phyloP scores from a whole-genome alignment of 192 early-diverging fungal species.

The Lunasporangiospora selenospora region DNA sequence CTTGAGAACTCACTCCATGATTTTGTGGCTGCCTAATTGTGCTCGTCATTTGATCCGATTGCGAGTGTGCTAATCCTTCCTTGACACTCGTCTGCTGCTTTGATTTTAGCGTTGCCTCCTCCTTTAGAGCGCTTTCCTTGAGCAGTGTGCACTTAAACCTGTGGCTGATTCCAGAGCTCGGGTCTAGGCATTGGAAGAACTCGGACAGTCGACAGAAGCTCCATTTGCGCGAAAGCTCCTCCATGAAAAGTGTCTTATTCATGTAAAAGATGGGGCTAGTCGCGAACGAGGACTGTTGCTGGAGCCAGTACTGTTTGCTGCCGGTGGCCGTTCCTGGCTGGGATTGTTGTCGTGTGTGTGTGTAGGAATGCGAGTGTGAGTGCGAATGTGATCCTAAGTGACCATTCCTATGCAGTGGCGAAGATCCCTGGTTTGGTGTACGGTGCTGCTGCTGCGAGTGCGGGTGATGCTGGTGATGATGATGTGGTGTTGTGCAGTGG shows the following conservation, averaged over 20 bases:
- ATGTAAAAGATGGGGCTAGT: conserved; percentile 39
- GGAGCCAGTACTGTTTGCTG: conserved; percentile 34
- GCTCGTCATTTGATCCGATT: too few relatives aligned
- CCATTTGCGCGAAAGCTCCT: conserved; percentile 43
- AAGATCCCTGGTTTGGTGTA: conserved; percentile 6
- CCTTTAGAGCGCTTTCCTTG: conserved; percentile 39
- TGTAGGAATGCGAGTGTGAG: background rate
- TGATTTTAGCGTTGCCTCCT: conserved; percentile 16
- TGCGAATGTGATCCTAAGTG: background rate
- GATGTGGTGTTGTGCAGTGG: conserved; percentile 21
- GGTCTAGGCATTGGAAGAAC: conserved; percentile 43
- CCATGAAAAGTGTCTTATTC: conserved; percentile 46
- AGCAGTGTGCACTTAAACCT: conserved; percentile 42
- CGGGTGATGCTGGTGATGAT: conserved; percentile 11
- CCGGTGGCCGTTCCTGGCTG: conserved; percentile 26
- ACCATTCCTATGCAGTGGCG: background rate
- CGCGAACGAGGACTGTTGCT: conserved; percentile 17
- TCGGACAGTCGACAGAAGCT: conserved; percentile 47
- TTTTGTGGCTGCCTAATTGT: too few relatives aligned
- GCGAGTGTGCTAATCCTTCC: too few relatives aligned
- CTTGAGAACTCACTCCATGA: too few relatives aligned
- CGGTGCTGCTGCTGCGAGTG: conserved; percentile 3
- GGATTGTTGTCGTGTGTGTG: conserved; percentile 23
- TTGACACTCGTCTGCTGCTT: too few relatives aligned
- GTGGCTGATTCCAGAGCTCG: conserved; percentile 31